Evolutionary conservation across 2,329 filamentous ascomycete genomes (phyloP).

Genomic region (Trichoderma lentiforme): DNA sequence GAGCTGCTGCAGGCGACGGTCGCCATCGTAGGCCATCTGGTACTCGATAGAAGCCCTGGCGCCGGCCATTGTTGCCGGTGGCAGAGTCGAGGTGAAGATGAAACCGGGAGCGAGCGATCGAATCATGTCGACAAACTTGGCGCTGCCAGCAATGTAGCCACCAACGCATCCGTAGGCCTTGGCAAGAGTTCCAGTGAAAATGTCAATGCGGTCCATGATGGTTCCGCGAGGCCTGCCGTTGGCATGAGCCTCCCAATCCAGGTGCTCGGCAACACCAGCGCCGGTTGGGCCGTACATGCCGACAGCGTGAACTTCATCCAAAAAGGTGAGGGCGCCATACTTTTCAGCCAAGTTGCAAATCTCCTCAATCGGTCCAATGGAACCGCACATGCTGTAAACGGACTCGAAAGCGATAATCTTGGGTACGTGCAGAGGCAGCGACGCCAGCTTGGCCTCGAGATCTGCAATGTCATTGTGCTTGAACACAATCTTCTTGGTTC

Average conservation of each 20-base stretch:
- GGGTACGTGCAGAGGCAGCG: constrained; percentile 76
- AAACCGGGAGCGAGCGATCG: constrained; percentile 94
- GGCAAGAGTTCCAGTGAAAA: constrained; percentile 94
- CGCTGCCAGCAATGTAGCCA: constrained; percentile 91
- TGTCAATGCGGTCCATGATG: constrained; percentile 93
- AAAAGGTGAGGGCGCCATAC: constrained; percentile 94
- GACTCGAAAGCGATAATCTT: constrained; percentile 99
- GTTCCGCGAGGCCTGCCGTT: constrained; percentile 74
- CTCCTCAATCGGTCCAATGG: constrained; percentile 89
- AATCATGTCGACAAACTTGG: constrained; percentile 84
- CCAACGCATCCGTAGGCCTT: constrained; percentile 98
- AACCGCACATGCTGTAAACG: constrained; percentile 99
- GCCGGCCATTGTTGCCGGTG: constrained; percentile 94
- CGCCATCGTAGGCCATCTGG: constrained; percentile 78
- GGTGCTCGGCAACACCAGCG: constrained; percentile 93
- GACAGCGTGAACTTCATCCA: constrained; percentile 98
- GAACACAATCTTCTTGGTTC: constrained; percentile 96
- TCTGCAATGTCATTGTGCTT: constrained; percentile 97
- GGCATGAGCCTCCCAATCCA: constrained; percentile 85
- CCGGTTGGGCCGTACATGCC: constrained; percentile 98
- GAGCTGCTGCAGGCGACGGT: constrained; percentile 88
- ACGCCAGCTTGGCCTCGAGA: constrained; percentile 86
- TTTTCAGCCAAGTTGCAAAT: constrained; percentile 97
- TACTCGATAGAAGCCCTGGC: constrained; percentile 91
- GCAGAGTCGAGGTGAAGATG: constrained; percentile 97